Base-by-base conservation (phyloP, 805 yeast genomes). In the Starmerella floricola region DNA sequence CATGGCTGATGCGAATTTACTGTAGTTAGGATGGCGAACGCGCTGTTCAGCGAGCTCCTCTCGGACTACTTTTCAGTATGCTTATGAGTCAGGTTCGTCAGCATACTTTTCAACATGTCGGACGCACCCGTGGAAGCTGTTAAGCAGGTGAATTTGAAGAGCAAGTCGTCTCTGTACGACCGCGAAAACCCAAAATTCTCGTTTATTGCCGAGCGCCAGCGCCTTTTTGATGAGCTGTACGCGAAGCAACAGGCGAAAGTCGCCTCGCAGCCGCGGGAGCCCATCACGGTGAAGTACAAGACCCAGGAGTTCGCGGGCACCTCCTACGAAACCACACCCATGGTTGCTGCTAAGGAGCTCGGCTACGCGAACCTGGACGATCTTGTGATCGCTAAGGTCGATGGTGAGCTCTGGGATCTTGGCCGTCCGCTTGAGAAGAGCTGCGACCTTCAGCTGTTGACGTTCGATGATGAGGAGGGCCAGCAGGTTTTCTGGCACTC, bases 401-500 rank as follows among this genome's bases (percentile, higher is more conserved):
- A 91, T 59, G 95, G 94, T 45, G 69, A 73, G 55, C 69, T 88
- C 55, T 91, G 98, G 97, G 98, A 91, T 67, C 70, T 91, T 57
- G 87, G 79, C 51, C 80, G 98, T 66, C 96, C 96, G 20, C 69
- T 91, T 40, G 98, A 91, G 65, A 80, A 74, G 47, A 69, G 73
- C 46, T 61, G 66, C 20, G 62, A 57, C 40, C 68, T 91, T 49
- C 91, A 85, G 61, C 79, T 86, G 57, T 74, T 85, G 60, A 96
- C 87, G 60, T 91, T 91, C 57, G 94, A 85, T 31, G 71, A 84
- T 47, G 82, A 82, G n/a, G 96, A 87, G 58, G 98, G 97, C 64
- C 84, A 79, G 62, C 76, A 78, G 51, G 97, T 88, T 28, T 91
- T 91, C 67, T 91, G 98, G 98, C 98, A 91, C 64, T 91, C 98